Percentiles rank a stretch among this genome's conserved stretches.
Evolutionary conservation across 345 rosid species (phyloP).

Genomic region (Moricandia moricandioides): DNA sequence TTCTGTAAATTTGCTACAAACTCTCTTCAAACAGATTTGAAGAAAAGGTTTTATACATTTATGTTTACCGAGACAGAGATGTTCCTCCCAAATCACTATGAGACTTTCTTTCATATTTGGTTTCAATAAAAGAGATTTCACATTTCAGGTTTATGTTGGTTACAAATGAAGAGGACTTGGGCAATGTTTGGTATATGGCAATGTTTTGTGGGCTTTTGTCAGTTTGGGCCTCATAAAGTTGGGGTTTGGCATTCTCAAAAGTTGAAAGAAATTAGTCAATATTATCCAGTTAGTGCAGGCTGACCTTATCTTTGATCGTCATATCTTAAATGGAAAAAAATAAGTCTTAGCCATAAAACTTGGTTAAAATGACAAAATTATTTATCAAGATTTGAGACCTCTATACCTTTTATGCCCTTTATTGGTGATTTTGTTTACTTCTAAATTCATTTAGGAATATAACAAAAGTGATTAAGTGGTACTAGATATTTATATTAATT

Average conservation of each 20-base stretch:
- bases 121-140: constrained; percentile 20
- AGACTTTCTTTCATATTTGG: constrained; percentile 17
- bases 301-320: too few species aligned
- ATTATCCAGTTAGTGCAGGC: neutral
- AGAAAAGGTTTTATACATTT: constrained; percentile 19
- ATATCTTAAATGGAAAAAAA: neutral
- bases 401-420: too few species aligned
- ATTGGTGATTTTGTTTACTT: too few species aligned
- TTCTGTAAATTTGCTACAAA: constrained; percentile 33
- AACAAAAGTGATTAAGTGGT: neutral
- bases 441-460: neutral
- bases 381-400: neutral
- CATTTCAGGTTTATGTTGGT: neutral
- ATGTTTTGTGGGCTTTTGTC: neutral
- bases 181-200: too few species aligned
- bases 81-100: constrained; percentile 8
- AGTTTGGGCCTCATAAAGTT: neutral
- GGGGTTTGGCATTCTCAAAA: neutral
- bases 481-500: neutral
- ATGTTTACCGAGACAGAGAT: constrained; percentile 31
- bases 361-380: neutral
- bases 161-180: neutral
- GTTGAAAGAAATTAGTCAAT: neutral
- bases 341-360: neutral
- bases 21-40: constrained; percentile 12